Conservation (phyloP, 2,329 filamentous ascomycete genomes). For the Stemphylium beticola region DNA sequence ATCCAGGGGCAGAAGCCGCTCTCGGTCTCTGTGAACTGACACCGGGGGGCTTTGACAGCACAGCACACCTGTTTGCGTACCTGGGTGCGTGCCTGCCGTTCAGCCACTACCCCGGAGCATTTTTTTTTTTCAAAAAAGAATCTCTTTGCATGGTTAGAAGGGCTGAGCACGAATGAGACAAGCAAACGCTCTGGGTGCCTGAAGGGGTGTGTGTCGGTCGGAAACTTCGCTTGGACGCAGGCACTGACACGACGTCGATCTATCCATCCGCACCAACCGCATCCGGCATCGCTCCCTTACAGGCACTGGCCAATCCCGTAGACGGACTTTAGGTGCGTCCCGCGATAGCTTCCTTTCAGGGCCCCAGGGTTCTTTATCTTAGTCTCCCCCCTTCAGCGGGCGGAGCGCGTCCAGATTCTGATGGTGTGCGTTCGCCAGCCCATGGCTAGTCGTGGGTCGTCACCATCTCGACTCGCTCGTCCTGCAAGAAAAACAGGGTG, state of each 20-base stretch:
- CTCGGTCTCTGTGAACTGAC: conserved; percentile 14
- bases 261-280: conserved; percentile 25
- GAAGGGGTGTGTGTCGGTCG: conserved; percentile 26
- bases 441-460: not conserved
- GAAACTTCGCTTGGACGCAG: conserved; percentile 26
- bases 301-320: conserved; percentile 35
- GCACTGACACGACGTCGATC: conserved; percentile 42
- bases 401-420: conserved; percentile 11
- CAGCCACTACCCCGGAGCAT: not conserved
- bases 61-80: conserved; percentile 12
- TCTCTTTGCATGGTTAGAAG: conserved; percentile 23
- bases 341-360: conserved; percentile 31
- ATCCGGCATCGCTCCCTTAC: conserved; percentile 24
- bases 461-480: too few species aligned
- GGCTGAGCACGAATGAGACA: conserved; percentile 26
- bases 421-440: conserved; percentile 11
- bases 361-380: conserved; percentile 18
- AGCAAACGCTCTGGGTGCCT: conserved; percentile 22
- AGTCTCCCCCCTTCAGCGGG: conserved; percentile 2
- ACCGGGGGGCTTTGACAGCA: conserved; percentile 15
- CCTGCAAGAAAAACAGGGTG: not conserved
- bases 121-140: not conserved
- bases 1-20: conserved; percentile 16
- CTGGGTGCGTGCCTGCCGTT: not conserved
- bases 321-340: conserved; percentile 40